These are phyloP conservation scores for Penicillium cosmopolitanum DNA, from an alignment of 495 filamentous ascomycete species.

Conservation along the genomic window DNA sequence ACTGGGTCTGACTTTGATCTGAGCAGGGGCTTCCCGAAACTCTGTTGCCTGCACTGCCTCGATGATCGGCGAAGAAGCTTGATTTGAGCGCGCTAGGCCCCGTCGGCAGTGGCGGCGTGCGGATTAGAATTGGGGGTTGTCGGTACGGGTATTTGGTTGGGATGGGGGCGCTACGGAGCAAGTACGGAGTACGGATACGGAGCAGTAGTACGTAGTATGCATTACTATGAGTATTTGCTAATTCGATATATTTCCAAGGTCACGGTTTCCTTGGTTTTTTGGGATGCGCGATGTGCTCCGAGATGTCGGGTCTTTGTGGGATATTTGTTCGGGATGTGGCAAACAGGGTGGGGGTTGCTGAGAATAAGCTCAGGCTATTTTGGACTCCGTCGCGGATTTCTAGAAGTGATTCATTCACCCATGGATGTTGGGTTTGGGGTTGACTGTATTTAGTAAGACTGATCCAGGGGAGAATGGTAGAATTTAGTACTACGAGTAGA, in stretches of 20 bases:
- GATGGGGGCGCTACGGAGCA: too few species aligned
- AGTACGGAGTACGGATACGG: too few species aligned
- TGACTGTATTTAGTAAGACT: too few species aligned
- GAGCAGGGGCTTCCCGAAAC: constrained; percentile 8
- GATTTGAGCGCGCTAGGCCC: background rate
- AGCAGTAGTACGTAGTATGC: too few species aligned
- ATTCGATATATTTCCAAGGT: too few species aligned
- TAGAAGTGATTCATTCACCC: background rate
- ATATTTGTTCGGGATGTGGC: background rate
- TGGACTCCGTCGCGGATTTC: background rate
- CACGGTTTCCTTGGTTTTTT: too few species aligned
- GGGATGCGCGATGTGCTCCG: too few species aligned
- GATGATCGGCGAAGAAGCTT: constrained; percentile 12
- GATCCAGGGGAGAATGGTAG: too few species aligned
- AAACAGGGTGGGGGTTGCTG: background rate
- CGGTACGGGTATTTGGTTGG: background rate
- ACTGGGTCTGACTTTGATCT: background rate
- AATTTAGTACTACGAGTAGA: too few species aligned
- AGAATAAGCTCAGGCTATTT: too few species aligned
- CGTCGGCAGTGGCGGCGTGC: background rate
- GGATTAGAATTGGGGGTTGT: background rate
- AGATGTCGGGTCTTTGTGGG: too few species aligned
- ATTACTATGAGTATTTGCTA: too few species aligned
- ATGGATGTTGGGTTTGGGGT: background rate
- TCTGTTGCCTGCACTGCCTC: constrained; percentile 22